Base-by-base conservation (phyloP, 495 filamentous ascomycete genomes). In the Penicillium cinerascens region DNA sequence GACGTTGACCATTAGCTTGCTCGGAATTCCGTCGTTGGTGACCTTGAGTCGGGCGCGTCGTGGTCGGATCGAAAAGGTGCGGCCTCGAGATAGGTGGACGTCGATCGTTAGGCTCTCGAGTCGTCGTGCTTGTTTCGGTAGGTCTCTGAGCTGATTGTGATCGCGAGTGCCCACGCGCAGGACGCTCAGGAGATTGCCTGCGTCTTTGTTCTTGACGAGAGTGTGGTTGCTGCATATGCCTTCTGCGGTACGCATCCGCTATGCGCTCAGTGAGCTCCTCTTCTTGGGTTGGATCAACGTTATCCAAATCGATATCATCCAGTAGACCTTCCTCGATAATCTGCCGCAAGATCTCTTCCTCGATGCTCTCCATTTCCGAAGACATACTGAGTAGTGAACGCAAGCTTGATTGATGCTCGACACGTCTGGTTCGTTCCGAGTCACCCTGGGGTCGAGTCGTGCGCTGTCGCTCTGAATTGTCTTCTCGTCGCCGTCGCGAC, bases 251-350 rank as follows among this genome's bases (percentile, higher is more conserved):
- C 13, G 89, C 90, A 58, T 92, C 87, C 13, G 90, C 91, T 60
- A 96, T 95, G 54, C 85, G 82, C 62, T 91, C 86, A 62, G 87
- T 95, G 6, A 96, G 80, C 65, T 93, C 88, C 55, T 95, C 89
- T 59, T 96, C 90, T 52, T 85, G 87, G 42, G 70, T 71, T 3
- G 87, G 75, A 55, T 88, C 87, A 22, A 96, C 79, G 55, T 89
- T 88, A 60, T 90, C 82, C 46, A 95, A 70, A 60, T 96, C 89
- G 44, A 96, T 81, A 26, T 90, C 90, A 56, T 95, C 88, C 46
- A 96, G 65, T 44, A 95, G 66, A 0, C 91, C 91, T 57, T 95
- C 91, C 58, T 92, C 89, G 54, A 91, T 81, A 44, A 96, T 96
- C 67, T 93, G 88, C 36, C 87, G 78, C 55, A 92, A 73, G 53